Evolutionary conservation across 2,329 filamentous ascomycete genomes (phyloP).

Genomic region (Ceratocystis eucalypticola): DNA sequence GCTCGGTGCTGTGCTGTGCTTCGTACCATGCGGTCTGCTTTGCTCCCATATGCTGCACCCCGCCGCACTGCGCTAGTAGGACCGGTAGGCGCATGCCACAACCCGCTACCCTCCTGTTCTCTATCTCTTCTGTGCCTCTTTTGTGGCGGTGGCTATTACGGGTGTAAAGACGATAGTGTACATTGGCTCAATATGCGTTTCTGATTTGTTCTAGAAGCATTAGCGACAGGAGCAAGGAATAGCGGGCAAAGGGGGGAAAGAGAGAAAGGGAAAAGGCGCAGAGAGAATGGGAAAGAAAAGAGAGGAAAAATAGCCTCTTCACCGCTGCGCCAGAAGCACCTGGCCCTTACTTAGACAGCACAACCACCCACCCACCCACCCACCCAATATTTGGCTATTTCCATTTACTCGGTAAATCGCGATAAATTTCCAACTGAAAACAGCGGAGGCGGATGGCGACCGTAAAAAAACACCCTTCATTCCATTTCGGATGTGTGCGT

Average conservation of each 20-base stretch:
- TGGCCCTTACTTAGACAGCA: neutral
- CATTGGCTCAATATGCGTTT: neutral
- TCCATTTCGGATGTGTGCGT: conserved; percentile 5
- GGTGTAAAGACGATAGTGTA: neutral
- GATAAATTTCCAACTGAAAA: neutral
- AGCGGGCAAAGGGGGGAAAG: neutral
- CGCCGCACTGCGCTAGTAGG: neutral
- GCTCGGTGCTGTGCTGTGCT: neutral
- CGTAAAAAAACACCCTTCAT: neutral
- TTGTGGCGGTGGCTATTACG: neutral
- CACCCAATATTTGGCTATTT: neutral
- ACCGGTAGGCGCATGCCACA: conserved; percentile 1
- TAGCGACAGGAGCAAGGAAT: neutral
- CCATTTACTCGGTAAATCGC: neutral
- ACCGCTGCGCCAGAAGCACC: too few species aligned
- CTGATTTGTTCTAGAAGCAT: neutral
- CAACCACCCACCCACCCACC: neutral
- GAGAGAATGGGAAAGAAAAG: too few species aligned
- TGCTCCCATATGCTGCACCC: neutral
- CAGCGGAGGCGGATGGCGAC: neutral
- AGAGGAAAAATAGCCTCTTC: too few species aligned
- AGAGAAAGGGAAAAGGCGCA: too few species aligned
- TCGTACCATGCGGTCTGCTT: too few species aligned
- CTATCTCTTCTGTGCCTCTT: neutral
- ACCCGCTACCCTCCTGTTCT: neutral